Evolutionary conservation across 2,329 filamentous ascomycete genomes (phyloP).

Genomic region (Aspergillus ustus): DNA sequence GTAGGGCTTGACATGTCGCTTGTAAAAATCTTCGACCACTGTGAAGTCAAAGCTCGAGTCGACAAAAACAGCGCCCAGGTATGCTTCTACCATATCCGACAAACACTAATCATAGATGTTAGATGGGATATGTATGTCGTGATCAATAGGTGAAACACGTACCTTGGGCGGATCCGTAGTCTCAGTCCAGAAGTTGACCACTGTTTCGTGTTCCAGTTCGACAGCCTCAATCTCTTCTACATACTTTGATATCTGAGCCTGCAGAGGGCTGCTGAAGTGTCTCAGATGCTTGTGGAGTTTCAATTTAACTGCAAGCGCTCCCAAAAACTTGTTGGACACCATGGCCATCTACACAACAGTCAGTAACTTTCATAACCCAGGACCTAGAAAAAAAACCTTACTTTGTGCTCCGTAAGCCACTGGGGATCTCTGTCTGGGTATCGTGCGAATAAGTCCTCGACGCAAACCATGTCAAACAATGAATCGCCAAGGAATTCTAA

Average conservation of each 20-base stretch:
- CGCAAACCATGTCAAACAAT: constrained; percentile 81
- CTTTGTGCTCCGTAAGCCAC: constrained; percentile 96
- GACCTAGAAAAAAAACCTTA: constrained; percentile 25
- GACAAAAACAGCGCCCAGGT: constrained; percentile 87
- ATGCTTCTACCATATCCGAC: constrained; percentile 86
- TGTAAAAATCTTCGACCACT: constrained; percentile 77
- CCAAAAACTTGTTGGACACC: constrained; percentile 94
- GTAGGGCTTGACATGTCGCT: constrained; percentile 72
- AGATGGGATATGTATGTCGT: not conserved
- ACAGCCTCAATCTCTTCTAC: constrained; percentile 42
- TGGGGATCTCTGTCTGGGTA: constrained; percentile 85
- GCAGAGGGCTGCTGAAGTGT: constrained; percentile 44
- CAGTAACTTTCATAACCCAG: constrained; percentile 3
- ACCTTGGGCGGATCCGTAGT: constrained; percentile 50
- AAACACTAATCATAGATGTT: constrained; percentile 55
- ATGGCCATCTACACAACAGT: constrained; percentile 73
- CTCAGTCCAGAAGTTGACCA: constrained; percentile 50
- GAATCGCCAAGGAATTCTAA: constrained; percentile 92
- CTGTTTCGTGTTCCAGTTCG: constrained; percentile 35
- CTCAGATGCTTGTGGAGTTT: constrained; percentile 76
- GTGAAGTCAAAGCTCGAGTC: constrained; percentile 80
- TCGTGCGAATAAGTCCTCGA: constrained; percentile 78
- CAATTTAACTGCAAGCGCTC: constrained; percentile 76
- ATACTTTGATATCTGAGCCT: constrained; percentile 56
- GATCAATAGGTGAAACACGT: constrained; percentile 1